Percentiles rank a stretch among this genome's conserved stretches.
Conservation (phyloP, 495 filamentous ascomycete species). For the Durotheca rogersii region DNA sequence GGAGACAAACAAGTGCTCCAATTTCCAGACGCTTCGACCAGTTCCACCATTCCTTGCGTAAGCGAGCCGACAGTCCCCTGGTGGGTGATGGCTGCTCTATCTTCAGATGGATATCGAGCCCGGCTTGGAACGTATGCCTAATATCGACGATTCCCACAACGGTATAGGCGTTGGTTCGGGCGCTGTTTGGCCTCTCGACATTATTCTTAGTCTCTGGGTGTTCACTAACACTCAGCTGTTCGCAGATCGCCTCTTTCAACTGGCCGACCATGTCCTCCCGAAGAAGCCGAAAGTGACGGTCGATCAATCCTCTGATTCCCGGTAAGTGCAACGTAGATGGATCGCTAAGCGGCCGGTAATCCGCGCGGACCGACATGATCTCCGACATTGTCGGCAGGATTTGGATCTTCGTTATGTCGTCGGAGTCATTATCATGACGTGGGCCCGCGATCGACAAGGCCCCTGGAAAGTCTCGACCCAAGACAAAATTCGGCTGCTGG, state of each 20-base stretch:
- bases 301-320: constrained; percentile 61
- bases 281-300: constrained; percentile 67
- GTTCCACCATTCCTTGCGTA: constrained; percentile 60
- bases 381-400: constrained; percentile 66
- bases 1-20: constrained; percentile 59
- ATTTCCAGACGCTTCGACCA: constrained; percentile 53
- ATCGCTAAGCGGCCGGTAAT: constrained; percentile 61
- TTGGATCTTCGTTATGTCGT: constrained; percentile 56
- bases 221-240: constrained; percentile 36
- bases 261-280: constrained; percentile 64
- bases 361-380: constrained; percentile 49
- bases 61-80: constrained; percentile 13
- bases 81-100: constrained; percentile 55
- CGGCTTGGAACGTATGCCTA: constrained; percentile 47
- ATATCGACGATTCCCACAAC: constrained; percentile 38
- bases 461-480: constrained; percentile 52
- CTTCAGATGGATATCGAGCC: constrained; percentile 52
- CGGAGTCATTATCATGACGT: constrained; percentile 68
- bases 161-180: constrained; percentile 41
- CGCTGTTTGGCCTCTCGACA: constrained; percentile 12
- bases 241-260: constrained; percentile 55
- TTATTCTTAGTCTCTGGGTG: background rate
- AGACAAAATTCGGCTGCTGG: constrained; percentile 31
- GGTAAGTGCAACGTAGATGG: constrained; percentile 51
- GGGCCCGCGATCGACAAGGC: constrained; percentile 50